Evolutionary conservation across 2,329 filamentous ascomycete species (phyloP), one percentile per base, ranked within the genome.

Genomic region (Trichoderma simmonsii): DNA sequence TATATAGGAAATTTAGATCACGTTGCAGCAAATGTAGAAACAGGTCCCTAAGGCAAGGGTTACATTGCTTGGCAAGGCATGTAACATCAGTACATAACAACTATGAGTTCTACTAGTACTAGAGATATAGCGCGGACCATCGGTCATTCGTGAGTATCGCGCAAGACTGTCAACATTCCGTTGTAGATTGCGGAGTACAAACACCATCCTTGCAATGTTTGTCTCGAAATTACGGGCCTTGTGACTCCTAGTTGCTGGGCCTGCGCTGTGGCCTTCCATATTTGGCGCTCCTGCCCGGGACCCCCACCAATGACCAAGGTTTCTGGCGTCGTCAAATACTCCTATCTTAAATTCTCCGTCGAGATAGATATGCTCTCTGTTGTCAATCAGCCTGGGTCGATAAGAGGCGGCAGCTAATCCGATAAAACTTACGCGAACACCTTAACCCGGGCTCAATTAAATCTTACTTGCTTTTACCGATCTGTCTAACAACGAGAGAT

Each of bases 21-120:
- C 48, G 72, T 72, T 72, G 60, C 64, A 73, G 59, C 48, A 36
- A 51, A 6, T 5, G 43, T 34, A 51, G 30, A n/a, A 60, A 15
- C 32, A 7, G 11, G 24, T 61, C 56, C 28, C 61, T 48, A 15
- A 32, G 24, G 43, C 39, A 62, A 64, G 56, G 62, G 69, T 66
- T 69, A 68, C 51, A 66, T 68, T 57, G n/a, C 26, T 54, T 36
- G 26, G 51, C 34, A 61, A 57, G 63, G 72, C 71, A 72, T 54
- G 71, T 71, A 71, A 64, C 71, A 71, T 65, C 15, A 24, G 32
- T 32, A 2, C 21, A 18, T 12, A 24, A 21, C 24, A 32, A 8
- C 21, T 28, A 39, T 26, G 8, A 28, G 12, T 12, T 56, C 32
- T 56, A 39, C 24, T 65, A 4, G 54, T 30, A 57, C 6, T 28